A percentile compares a stretch with the other conserved stretches of the same genome.
Conservation (phyloP, 208 protist species). For the Acanthamoeba royreba region DNA sequence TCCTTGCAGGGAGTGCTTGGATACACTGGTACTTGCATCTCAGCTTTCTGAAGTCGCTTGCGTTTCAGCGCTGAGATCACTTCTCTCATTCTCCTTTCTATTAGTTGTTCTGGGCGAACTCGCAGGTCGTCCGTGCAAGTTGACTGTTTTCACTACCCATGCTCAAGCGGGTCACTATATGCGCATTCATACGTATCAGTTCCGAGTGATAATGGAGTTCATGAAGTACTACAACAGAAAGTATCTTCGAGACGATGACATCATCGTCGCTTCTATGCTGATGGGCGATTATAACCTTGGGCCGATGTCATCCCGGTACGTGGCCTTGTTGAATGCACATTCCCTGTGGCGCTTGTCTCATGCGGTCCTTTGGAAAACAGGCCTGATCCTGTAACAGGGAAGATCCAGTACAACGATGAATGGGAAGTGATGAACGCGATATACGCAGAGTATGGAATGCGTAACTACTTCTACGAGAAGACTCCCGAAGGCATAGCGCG, state of each 20-base stretch:
- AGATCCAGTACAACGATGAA: neutral
- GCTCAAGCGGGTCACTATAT: neutral
- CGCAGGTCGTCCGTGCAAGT: neutral
- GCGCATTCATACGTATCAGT: slow-evolving; percentile 17
- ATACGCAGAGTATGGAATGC: neutral
- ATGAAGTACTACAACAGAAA: slow-evolving; percentile 15
- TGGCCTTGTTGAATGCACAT: no score
- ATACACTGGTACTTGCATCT: neutral
- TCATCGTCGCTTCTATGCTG: neutral
- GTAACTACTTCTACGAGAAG: slow-evolving; percentile 8
- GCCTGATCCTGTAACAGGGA: neutral
- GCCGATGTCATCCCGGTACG: neutral
- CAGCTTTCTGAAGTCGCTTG: no score
- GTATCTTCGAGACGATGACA: neutral
- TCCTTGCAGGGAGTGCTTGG: neutral
- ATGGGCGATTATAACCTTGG: slow-evolving; percentile 29
- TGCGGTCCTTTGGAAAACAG: neutral
- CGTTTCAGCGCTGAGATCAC: no score
- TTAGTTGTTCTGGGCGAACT: neutral
- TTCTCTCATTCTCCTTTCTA: neutral
- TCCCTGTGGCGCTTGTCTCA: no score
- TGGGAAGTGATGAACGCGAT: neutral
- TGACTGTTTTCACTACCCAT: neutral
- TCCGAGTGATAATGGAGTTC: slow-evolving; percentile 2
- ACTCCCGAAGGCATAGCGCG: neutral